Evolutionary conservation across 371 early-diverging fungal genomes (phyloP).

Genomic region (Actinomortierella ambigua): DNA sequence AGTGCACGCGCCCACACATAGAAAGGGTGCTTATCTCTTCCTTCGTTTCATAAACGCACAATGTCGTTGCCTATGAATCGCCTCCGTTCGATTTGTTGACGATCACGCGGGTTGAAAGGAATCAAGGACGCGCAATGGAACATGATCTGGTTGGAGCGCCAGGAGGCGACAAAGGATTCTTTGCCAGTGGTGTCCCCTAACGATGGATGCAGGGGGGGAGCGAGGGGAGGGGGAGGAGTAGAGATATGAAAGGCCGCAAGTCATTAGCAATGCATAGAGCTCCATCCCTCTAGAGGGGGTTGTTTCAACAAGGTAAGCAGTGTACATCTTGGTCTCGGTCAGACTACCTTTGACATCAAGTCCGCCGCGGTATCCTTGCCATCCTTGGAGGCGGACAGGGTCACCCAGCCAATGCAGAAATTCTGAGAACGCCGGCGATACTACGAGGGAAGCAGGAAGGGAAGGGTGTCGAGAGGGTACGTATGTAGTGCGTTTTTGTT

Average conservation of each 20-base stretch:
- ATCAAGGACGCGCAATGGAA: slow-evolving; percentile 41
- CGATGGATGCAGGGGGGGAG: no score
- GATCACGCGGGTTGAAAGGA: slow-evolving; percentile 32
- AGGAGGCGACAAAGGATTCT: slow-evolving; percentile 24
- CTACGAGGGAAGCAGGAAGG: no score
- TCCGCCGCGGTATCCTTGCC: slow-evolving; percentile 45
- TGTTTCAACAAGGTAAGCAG: no score
- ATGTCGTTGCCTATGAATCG: slow-evolving; percentile 47
- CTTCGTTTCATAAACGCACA: no score
- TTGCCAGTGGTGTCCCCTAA: slow-evolving; percentile 42
- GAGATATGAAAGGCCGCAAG: no score
- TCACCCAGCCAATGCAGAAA: slow-evolving; percentile 43
- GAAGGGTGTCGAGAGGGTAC: no score
- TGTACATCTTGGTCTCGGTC: not conserved
- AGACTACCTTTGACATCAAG: slow-evolving; percentile 35
- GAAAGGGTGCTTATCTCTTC: not conserved
- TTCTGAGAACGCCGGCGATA: slow-evolving; percentile 24
- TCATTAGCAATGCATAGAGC: no score
- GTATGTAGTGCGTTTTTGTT: no score
- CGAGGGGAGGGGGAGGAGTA: no score
- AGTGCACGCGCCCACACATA: no score
- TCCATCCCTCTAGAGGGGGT: no score
- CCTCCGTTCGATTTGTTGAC: slow-evolving; percentile 41
- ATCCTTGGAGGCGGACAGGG: slow-evolving; percentile 29
- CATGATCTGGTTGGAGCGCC: slow-evolving; percentile 41